Percentiles rank a stretch among this genome's conserved stretches.
Evolutionary conservation across 345 rosid species (phyloP).

Genomic region (Limnanthes douglasii): DNA sequence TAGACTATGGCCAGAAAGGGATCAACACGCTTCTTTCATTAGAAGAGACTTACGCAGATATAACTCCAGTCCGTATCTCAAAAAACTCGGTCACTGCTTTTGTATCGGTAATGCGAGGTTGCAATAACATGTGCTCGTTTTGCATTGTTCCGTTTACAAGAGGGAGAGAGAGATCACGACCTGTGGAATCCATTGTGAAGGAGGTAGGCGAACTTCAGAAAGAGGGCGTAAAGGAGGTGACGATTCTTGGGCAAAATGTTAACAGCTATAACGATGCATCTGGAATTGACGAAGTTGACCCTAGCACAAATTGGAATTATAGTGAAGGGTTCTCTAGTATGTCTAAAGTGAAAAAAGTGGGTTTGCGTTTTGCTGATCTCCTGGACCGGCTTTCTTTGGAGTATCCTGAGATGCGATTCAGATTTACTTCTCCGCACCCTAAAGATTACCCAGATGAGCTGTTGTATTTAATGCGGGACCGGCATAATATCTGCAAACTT

Average conservation of each 20-base stretch:
- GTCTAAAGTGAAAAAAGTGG: slow-evolving; percentile 65
- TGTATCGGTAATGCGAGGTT: slow-evolving; percentile 91
- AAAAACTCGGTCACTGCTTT: slow-evolving; percentile 61
- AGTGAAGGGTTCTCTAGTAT: slow-evolving; percentile 85
- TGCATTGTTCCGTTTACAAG: slow-evolving; percentile 94
- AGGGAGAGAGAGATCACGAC: slow-evolving; percentile 89
- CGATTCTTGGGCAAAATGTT: slow-evolving; percentile 89
- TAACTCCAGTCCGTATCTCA: slow-evolving; percentile 62
- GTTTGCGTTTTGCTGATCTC: slow-evolving; percentile 83
- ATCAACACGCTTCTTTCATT: slow-evolving; percentile 87
- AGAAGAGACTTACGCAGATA: slow-evolving; percentile 90
- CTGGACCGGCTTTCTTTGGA: slow-evolving; percentile 64
- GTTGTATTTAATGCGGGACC: slow-evolving; percentile 62
- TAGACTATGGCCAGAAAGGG: slow-evolving; percentile 86
- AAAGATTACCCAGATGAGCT: slow-evolving; percentile 87
- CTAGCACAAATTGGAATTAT: slow-evolving; percentile 52
- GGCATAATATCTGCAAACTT: slow-evolving; percentile 63
- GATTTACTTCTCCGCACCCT: slow-evolving; percentile 95
- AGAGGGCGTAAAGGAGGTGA: slow-evolving; percentile 81
- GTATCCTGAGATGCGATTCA: slow-evolving; percentile 91
- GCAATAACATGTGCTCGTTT: slow-evolving; percentile 95
- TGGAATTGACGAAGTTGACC: slow-evolving; percentile 38
- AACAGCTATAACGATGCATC: slow-evolving; percentile 84
- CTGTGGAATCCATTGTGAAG: slow-evolving; percentile 70
- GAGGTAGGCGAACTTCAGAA: slow-evolving; percentile 84